These are phyloP conservation scores for Wickerhamiella shivajii DNA, from an alignment of 805 yeast genomes.

Conservation along the genomic window DNA sequence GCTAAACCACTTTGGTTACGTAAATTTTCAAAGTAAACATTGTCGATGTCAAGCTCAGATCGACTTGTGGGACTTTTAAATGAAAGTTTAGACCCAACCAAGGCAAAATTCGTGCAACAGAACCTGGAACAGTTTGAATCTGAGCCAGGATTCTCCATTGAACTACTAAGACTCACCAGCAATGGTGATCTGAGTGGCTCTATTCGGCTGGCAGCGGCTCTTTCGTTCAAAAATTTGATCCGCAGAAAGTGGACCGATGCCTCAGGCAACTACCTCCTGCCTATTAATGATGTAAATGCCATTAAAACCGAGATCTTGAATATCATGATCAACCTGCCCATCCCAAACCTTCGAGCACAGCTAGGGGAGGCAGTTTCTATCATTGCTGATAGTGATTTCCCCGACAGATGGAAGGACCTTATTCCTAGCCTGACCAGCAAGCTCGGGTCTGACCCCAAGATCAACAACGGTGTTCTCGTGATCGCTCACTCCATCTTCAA, in stretches of 20 bases:
- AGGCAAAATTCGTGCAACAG: constrained; percentile 33
- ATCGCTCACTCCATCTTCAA: constrained; percentile 94
- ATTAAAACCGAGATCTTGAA: constrained; percentile 67
- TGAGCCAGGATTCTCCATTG: constrained; percentile 60
- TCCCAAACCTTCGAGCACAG: constrained; percentile 56
- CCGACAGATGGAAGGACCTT: constrained; percentile 71
- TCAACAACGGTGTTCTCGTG: constrained; percentile 70
- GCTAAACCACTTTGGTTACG: no score
- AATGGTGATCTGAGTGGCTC: constrained; percentile 36
- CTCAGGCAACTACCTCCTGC: constrained; percentile 60
- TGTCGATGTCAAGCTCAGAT: no score
- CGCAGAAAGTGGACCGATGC: constrained; percentile 83
- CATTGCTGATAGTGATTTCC: constrained; percentile 94
- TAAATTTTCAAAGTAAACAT: no score
- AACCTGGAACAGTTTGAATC: constrained; percentile 48
- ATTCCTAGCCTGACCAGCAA: constrained; percentile 43
- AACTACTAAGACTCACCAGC: constrained; percentile 65
- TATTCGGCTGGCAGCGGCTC: constrained; percentile 72
- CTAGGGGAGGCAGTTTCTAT: constrained; percentile 85
- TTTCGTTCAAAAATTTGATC: constrained; percentile 79
- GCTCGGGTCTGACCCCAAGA: constrained; percentile 34
- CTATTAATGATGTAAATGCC: constrained; percentile 43
- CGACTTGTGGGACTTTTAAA: constrained; percentile 10
- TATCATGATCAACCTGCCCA: constrained; percentile 74
- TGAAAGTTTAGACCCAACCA: constrained; percentile 18